Evolutionary conservation across 768 basidiomycete genomes (phyloP).

Genomic region (Tephrocybe sp.): DNA sequence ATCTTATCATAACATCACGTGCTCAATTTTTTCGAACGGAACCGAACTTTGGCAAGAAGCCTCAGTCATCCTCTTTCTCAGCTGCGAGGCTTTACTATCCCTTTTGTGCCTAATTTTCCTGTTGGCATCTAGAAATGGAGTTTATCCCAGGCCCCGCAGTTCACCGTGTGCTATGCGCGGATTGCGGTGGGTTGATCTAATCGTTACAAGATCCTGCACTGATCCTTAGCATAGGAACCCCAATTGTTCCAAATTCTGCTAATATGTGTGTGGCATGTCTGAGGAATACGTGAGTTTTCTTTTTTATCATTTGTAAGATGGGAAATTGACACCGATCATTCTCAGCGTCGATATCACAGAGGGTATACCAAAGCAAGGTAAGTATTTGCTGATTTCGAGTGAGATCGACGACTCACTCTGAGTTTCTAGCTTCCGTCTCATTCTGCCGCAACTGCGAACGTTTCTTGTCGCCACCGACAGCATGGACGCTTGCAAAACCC

Average conservation of each 20-base stretch:
- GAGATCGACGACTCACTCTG: neutral
- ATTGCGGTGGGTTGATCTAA: conserved; percentile 60
- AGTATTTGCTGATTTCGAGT: conserved; percentile 13
- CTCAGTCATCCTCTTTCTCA: conserved; percentile 13
- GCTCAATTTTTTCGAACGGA: conserved; percentile 13
- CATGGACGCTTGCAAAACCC: conserved; percentile 83
- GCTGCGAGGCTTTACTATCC: neutral
- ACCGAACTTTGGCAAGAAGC: neutral
- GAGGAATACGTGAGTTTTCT: conserved; percentile 67
- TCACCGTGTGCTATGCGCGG: conserved; percentile 84
- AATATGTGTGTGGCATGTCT: conserved; percentile 90
- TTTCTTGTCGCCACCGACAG: conserved; percentile 84
- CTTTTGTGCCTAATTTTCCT: neutral
- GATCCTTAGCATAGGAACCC: conserved; percentile 50
- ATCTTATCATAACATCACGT: conserved; percentile 19
- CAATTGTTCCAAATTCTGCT: conserved; percentile 88
- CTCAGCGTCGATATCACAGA: conserved; percentile 93
- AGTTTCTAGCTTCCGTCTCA: conserved; percentile 68
- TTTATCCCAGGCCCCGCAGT: conserved; percentile 72
- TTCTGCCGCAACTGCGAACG: conserved; percentile 97
- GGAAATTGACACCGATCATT: neutral
- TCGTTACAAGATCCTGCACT: conserved; percentile 2
- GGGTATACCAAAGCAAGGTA: conserved; percentile 93
- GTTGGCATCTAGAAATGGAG: conserved; percentile 55
- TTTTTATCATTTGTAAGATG: neutral